Percentiles rank a stretch among this genome's conserved stretches.
phyloP scores from a whole-genome alignment of 2,329 filamentous ascomycete species.

The Lachnellula occidentalis region DNA sequence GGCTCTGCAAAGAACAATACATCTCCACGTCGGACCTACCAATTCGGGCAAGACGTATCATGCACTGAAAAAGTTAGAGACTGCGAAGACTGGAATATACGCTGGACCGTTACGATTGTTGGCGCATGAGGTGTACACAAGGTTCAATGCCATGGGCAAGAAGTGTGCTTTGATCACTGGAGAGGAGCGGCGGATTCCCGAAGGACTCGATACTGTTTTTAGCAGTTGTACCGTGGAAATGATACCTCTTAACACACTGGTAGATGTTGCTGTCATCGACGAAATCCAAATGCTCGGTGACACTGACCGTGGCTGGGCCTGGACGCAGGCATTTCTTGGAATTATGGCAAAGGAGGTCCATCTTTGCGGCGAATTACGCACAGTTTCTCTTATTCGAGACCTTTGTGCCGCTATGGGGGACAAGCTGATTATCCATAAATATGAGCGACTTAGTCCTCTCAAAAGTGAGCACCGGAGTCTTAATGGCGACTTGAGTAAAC shows the following conservation, averaged over 20 bases:
- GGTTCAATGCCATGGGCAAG: conserved; percentile 72
- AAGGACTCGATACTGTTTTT: conserved; percentile 53
- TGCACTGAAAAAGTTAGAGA: conserved; percentile 78
- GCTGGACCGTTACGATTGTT: conserved; percentile 83
- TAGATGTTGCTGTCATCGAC: conserved; percentile 92
- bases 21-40: conserved; percentile 92
- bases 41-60: conserved; percentile 98
- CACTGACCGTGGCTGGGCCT: conserved; percentile 77
- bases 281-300: conserved; percentile 98
- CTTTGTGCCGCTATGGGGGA: conserved; percentile 78
- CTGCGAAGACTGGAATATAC: conserved; percentile 73
- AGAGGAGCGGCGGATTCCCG: conserved; percentile 73
- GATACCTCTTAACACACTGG: conserved; percentile 43
- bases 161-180: conserved; percentile 80
- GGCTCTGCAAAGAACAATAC: conserved; percentile 72
- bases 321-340: conserved; percentile 87
- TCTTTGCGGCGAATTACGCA: conserved; percentile 83
- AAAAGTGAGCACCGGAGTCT: conserved; percentile 60
- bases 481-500: conserved; percentile 53
- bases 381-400: conserved; percentile 70
- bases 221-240: conserved; percentile 94
- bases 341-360: conserved; percentile 85
- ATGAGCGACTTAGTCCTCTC: conserved; percentile 77
- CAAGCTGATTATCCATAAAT: conserved; percentile 72
- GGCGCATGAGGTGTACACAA: conserved; percentile 91